These are phyloP conservation scores for Ophiognomonia clavigignenti-juglandacearum DNA, from an alignment of 2,329 filamentous ascomycete genomes.

Conservation along the genomic window DNA sequence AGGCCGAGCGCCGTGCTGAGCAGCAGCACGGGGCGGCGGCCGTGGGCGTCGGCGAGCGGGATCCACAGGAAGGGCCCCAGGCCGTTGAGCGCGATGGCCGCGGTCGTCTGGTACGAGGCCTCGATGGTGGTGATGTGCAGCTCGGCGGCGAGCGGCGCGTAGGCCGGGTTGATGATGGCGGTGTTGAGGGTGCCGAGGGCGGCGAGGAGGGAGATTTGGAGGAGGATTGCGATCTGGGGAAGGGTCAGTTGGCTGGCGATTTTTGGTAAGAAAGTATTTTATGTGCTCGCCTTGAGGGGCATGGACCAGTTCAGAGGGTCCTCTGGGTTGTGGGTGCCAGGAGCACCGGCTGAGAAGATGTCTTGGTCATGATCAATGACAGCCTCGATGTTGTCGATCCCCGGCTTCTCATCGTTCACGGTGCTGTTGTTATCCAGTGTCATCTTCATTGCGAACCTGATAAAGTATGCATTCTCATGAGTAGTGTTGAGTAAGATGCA, in stretches of 20 bases:
- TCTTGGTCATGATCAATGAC: constrained; percentile 1
- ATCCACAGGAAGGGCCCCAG: constrained; percentile 18
- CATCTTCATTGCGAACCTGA: not conserved
- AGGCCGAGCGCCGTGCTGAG: constrained; percentile 20
- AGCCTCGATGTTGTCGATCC: not conserved
- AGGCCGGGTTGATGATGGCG: constrained; percentile 23
- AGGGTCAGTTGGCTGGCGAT: too few relatives aligned
- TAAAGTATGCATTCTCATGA: too few relatives aligned
- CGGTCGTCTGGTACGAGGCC: constrained; percentile 23
- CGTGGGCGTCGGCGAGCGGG: constrained; percentile 21
- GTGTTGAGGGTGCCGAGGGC: constrained; percentile 22
- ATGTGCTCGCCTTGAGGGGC: constrained; percentile 5
- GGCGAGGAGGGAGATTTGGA: constrained; percentile 25
- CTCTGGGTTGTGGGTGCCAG: constrained; percentile 2
- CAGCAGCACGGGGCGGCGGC: constrained; percentile 21
- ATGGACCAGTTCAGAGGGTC: constrained; percentile 9
- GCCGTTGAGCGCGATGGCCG: constrained; percentile 23
- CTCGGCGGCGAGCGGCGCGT: constrained; percentile 19
- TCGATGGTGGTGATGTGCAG: constrained; percentile 19
- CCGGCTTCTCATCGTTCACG: not conserved
- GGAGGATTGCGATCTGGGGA: constrained; percentile 22
- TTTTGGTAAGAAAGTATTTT: too few relatives aligned
- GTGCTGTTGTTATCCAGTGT: not conserved
- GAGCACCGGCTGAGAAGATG: constrained; percentile 2
- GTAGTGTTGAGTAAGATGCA: too few relatives aligned